Conservation (phyloP, 2,329 filamentous ascomycete genomes). For the Diplodia intermedia region DNA sequence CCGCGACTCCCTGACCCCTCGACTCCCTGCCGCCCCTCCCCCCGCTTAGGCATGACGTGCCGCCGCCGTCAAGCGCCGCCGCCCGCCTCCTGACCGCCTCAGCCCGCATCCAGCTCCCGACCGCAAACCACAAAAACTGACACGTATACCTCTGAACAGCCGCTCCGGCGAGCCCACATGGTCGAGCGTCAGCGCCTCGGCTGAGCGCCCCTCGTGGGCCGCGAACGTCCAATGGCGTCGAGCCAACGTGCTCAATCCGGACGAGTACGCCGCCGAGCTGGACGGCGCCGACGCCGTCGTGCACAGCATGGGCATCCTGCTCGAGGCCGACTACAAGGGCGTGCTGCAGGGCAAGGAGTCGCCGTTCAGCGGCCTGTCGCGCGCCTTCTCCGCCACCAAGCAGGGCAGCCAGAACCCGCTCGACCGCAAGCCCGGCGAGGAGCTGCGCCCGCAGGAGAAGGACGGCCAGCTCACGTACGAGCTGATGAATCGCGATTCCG, state of each 20-base stretch:
- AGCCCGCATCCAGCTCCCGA: background rate
- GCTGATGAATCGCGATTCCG: conserved; percentile 89
- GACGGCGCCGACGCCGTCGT: conserved; percentile 82
- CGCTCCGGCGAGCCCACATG: conserved; percentile 90
- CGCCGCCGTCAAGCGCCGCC: conserved; percentile 26
- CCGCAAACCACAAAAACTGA: conserved; percentile 18
- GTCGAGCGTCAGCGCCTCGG: conserved; percentile 76
- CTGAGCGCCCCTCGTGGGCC: conserved; percentile 78
- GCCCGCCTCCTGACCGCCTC: conserved; percentile 27
- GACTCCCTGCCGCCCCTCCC: conserved; percentile 16
- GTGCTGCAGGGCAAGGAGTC: conserved; percentile 84
- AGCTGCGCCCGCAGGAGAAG: conserved; percentile 69
- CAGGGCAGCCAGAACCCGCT: conserved; percentile 72
- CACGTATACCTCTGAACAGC: conserved; percentile 55
- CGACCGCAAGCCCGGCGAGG: conserved; percentile 62
- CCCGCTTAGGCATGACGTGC: conserved; percentile 24
- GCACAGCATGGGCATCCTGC: conserved; percentile 92
- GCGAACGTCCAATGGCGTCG: conserved; percentile 84
- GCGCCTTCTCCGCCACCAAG: conserved; percentile 75
- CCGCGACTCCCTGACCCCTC: conserved; percentile 21
- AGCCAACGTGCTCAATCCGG: conserved; percentile 84
- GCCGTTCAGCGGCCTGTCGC: conserved; percentile 76
- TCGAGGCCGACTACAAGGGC: conserved; percentile 98
- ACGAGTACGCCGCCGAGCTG: conserved; percentile 78
- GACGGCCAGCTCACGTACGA: conserved; percentile 90